A percentile compares a stretch with the other conserved stretches of the same genome.
phyloP scores from a whole-genome alignment of 2,329 filamentous ascomycete genomes.

The Chaetomium sp. region DNA sequence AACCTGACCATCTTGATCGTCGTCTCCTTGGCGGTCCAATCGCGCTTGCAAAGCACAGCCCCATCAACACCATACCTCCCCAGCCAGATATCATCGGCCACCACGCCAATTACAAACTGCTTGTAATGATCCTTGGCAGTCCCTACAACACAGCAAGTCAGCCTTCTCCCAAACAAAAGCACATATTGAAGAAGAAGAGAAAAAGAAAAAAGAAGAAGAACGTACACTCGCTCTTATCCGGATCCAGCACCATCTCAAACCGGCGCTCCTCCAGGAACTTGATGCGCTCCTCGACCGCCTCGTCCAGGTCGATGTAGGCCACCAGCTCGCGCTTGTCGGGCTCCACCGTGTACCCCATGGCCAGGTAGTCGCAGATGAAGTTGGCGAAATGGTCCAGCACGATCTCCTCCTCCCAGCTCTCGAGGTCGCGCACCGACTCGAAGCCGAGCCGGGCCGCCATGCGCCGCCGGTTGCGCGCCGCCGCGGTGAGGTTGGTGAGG shows the following conservation, averaged over 20 bases:
- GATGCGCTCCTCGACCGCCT: conserved; percentile 15
- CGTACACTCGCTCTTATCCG: conserved; percentile 26
- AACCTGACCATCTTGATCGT: conserved; percentile 22
- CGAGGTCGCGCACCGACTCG: conserved; percentile 4
- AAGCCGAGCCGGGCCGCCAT: conserved; percentile 24
- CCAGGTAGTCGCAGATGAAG: conserved; percentile 28
- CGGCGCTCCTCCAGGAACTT: conserved; percentile 9
- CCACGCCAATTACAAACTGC: conserved; percentile 24
- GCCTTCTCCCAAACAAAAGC: neutral
- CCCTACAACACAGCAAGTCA: conserved; percentile 11
- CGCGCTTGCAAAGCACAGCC: conserved; percentile 1
- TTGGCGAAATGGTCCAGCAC: conserved; percentile 25
- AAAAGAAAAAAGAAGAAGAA: neutral
- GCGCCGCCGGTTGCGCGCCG: neutral
- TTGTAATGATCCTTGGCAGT: conserved; percentile 25
- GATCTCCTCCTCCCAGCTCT: conserved; percentile 23
- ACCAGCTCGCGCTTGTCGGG: conserved; percentile 17
- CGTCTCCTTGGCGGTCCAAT: conserved; percentile 15
- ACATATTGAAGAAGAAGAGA: neutral
- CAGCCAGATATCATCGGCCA: conserved; percentile 25
- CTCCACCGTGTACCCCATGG: conserved; percentile 17
- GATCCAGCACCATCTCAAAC: conserved; percentile 19
- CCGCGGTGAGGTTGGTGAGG: neutral
- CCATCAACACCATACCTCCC: conserved; percentile 1
- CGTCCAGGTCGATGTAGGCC: conserved; percentile 20